phyloP scores from a whole-genome alignment of 441 rosid genomes.

The Geranium incanum region DNA sequence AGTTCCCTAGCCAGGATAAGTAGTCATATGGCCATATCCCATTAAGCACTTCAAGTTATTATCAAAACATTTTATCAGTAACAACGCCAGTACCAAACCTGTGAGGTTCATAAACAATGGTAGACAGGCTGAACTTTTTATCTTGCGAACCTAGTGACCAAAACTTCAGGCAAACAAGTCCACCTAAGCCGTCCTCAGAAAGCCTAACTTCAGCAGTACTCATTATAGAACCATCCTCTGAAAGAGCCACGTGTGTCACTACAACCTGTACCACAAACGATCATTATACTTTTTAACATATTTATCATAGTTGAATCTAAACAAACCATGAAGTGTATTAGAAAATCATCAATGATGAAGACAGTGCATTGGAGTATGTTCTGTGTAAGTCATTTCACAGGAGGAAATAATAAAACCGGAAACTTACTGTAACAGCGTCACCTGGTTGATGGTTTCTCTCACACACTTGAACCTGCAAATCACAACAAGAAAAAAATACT shows the following conservation, averaged over 20 bases:
- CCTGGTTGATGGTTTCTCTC: conserved; percentile 97
- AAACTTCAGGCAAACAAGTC: conserved; percentile 79
- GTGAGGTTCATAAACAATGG: conserved; percentile 91
- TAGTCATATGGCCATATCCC: not conserved
- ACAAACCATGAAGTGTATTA: conserved; percentile 8
- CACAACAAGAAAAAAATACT: conserved; percentile 16
- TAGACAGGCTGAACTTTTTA: conserved; percentile 63
- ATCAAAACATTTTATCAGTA: conserved; percentile 7
- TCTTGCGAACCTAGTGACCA: conserved; percentile 56
- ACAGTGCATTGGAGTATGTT: not conserved
- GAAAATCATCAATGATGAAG: not conserved
- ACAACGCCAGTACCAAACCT: conserved; percentile 34
- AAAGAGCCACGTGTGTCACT: conserved; percentile 67
- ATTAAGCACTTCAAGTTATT: not conserved
- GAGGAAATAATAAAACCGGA: conserved; percentile 7
- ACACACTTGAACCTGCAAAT: conserved; percentile 73
- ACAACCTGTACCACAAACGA: conserved; percentile 41
- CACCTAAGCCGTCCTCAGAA: conserved; percentile 86
- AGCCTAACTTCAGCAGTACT: conserved; percentile 76
- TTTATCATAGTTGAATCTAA: not conserved
- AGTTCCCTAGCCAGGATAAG: not conserved
- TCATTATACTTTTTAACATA: not conserved
- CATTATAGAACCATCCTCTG: conserved; percentile 79
- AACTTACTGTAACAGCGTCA: conserved; percentile 72
- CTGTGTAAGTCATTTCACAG: conserved; percentile 8